Evolutionary conservation across 1,139 yeast genomes (phyloP).

Genomic region (Yamadazyma dendronema): DNA sequence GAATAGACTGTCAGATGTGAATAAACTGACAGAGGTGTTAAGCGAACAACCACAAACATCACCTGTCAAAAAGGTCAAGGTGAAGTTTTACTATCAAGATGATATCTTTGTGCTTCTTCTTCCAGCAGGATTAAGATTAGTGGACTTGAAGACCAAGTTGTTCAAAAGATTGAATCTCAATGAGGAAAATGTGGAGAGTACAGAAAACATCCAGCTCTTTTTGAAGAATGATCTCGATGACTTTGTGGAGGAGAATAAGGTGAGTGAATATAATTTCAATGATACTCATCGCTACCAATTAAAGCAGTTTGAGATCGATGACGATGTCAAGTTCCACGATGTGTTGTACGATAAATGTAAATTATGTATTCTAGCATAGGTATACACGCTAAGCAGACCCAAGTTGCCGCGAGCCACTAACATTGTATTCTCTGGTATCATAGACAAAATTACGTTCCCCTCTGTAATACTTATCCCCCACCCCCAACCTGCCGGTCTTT

Average conservation of each 20-base stretch:
- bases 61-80: conserved; percentile 47
- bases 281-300: conserved; percentile 21
- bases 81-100: conserved; percentile 83
- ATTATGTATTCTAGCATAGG: conserved; percentile 32
- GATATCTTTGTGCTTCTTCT: conserved; percentile 87
- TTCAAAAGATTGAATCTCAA: conserved; percentile 53
- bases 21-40: conserved; percentile 2
- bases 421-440: too few relatives aligned
- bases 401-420: too few relatives aligned
- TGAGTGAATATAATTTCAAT: conserved; percentile 26
- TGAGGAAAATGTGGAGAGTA: conserved; percentile 8
- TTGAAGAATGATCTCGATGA: conserved; percentile 45
- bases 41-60: conserved; percentile 5
- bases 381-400: neutral
- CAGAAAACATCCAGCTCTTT: conserved; percentile 27
- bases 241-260: conserved; percentile 30
- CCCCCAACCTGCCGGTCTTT: too few relatives aligned
- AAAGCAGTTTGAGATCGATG: conserved; percentile 36
- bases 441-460: too few relatives aligned
- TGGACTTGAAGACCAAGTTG: conserved; percentile 62
- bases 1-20: conserved; percentile 15
- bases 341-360: conserved; percentile 46
- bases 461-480: too few relatives aligned
- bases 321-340: conserved; percentile 43
- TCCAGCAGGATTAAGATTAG: conserved; percentile 57